Base-by-base conservation (phyloP, 1,284 basidiomycete genomes). In the Porodaedalea pini region DNA sequence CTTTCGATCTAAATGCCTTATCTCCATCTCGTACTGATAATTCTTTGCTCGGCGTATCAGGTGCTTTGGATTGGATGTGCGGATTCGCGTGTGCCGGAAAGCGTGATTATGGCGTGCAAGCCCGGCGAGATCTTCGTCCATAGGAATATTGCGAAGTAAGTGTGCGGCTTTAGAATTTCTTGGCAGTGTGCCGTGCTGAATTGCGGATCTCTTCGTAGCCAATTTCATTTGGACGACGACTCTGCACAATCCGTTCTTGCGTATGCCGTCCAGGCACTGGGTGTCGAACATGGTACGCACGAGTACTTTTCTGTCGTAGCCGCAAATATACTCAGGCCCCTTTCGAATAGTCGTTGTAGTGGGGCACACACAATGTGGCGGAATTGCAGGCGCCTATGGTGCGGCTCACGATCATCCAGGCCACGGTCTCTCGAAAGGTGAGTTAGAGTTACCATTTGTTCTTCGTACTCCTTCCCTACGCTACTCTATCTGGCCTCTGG, bases 331-430 rank as follows among this genome's bases (percentile, higher is more conserved):
- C 4, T 6, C 21, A 17, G 3, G 10, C 25, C n/a, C 39, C 45
- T 51, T 40, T 17, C 23, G 43, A 10, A 58, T 52, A 90, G 88
- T 94, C 61, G 77, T 92, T 58, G 75, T 94, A 61, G 88, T 87
- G 21, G 92, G 92, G 39, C 92, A 94, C 71, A 86, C 86, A 5
- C 75, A 82, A 62, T 94, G 92, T 67, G 92, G 90, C 58, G 92
- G 91, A 60, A 86, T 84, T 23, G 75, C 77, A 0, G 88, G 88
- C 0, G 86, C 84, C 60, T 71, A 81, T 52, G 65, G 68, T 4
- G 79, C 79, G 17, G 75, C 68, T 4, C 32, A 64, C 23, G 15
- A 52, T 19, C 41, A 37, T 43, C 17, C 54, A 25, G 47, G 21
- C 3, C 13, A 21, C 34, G 47, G 50, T 29, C 17, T 51, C 57